Percentiles rank a stretch among this genome's conserved stretches.
Evolutionary conservation across 2,329 filamentous ascomycete species (phyloP).

Genomic region (Cladosporium austrohemisphaericum): DNA sequence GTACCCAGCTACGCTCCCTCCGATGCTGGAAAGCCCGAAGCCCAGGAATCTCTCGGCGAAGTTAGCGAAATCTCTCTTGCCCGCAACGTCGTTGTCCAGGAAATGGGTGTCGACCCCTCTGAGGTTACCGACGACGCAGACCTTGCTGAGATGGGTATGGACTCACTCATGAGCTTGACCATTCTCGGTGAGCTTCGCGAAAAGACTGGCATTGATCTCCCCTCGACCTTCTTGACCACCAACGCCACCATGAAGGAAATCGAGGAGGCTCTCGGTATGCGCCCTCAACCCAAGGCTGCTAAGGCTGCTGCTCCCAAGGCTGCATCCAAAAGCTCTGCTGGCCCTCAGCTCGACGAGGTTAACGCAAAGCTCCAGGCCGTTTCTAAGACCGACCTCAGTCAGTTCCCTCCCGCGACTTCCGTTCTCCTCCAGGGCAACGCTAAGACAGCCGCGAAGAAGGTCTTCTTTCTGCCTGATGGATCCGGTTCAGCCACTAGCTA

Average conservation of each 20-base stretch:
- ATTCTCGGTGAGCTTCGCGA: conserved; percentile 50
- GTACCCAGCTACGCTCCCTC: conserved; percentile 41
- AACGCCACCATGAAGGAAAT: conserved; percentile 63
- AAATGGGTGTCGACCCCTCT: conserved; percentile 63
- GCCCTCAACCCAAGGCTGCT: conserved; percentile 40
- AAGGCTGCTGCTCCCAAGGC: conserved; percentile 28
- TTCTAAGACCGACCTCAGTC: conserved; percentile 38
- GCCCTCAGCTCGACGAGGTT: conserved; percentile 44
- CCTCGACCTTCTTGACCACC: conserved; percentile 54
- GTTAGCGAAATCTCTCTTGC: conserved; percentile 44
- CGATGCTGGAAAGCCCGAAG: conserved; percentile 39
- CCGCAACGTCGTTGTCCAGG: conserved; percentile 48
- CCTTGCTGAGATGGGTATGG: conserved; percentile 56
- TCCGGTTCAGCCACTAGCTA: conserved; percentile 65
- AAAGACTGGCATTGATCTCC: conserved; percentile 48
- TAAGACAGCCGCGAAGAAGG: conserved; percentile 53
- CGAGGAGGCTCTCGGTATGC: conserved; percentile 60
- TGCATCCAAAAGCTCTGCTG: conserved; percentile 26
- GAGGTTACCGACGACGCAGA: conserved; percentile 56
- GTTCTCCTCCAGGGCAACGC: conserved; percentile 56
- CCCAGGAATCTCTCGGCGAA: conserved; percentile 33
- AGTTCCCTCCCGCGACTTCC: conserved; percentile 49
- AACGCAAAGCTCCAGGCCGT: conserved; percentile 41
- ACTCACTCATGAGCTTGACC: conserved; percentile 52
- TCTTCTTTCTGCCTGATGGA: conserved; percentile 51